Base-by-base conservation (phyloP, 225 moss, liverwort and hornwort genomes). In the Antitrichia curtipendula region DNA sequence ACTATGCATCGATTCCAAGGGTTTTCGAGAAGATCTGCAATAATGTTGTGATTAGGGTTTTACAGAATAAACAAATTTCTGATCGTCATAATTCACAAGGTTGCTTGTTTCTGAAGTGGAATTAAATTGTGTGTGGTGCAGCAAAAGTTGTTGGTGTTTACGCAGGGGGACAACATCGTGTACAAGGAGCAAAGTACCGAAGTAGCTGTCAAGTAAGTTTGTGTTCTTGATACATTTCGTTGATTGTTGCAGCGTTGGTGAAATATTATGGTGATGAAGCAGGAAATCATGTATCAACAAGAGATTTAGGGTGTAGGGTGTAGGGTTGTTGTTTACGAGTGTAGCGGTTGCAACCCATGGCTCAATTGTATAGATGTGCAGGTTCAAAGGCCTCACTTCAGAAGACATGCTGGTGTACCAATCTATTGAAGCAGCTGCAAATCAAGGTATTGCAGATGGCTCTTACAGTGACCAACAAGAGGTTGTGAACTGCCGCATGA, bases 401-500 rank as follows among this genome's bases (percentile, higher is more conserved):
- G 96, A 98, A 90, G 98, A 98, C 43, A 93, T 95, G 95, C 88
- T 98, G 88, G 97, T 98, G 79, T 97, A 96, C 83, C 98, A 98
- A 90, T 93, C 90, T 34, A 97, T 98, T 40, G 90, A 98, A 90
- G 93, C 94, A 71, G 93, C 97, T 89, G 95, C 93, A 86, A 97
- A 94, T 92, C 94, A 94, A 92, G 96, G 98, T 96, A 90, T 53
- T 20, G 32, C 22, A 21, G 49, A 54, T 80, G 66, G 21, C 8
- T 50, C 24, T 52, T 66, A 31, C 49, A n/a, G 14, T 61, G 69
- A 57, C 45, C 47, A 62, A 17, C 47, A 62, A 17, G 56, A 28
- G 77, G 40, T 31, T 82, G 79, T 82, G 82, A 83, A 64, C 16
- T 60, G 34, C 58, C 45, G 50, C 82, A 52, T 66, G 68, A 43